phyloP scores from a whole-genome alignment of 441 rosid species.

The Breynia disticha region DNA sequence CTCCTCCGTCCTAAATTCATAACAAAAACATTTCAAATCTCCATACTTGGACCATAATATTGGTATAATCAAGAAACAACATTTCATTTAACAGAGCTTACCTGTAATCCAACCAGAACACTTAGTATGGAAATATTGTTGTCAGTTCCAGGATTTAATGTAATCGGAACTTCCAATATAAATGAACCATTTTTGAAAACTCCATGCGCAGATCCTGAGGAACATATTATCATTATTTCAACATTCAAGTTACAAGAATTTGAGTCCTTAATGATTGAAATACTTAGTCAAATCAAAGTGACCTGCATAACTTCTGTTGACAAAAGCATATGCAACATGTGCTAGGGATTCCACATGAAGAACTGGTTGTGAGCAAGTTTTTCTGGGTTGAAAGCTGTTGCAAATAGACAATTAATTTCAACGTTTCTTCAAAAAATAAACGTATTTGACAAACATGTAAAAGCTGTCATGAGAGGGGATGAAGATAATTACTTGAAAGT shows the following conservation, averaged over 20 bases:
- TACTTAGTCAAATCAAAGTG: too few species aligned
- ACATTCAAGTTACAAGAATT: neutral
- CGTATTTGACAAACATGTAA: neutral
- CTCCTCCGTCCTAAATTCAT: conserved; percentile 54
- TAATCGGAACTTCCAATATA: conserved; percentile 10
- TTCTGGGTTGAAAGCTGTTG: conserved; percentile 38
- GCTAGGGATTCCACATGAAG: conserved; percentile 49
- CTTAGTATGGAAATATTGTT: conserved; percentile 59
- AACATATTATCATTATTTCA: neutral
- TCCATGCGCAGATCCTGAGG: conserved; percentile 60
- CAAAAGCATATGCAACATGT: conserved; percentile 57
- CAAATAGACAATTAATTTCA: neutral
- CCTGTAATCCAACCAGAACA: conserved; percentile 69
- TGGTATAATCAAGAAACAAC: too few species aligned
- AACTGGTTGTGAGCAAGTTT: conserved; percentile 24
- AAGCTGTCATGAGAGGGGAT: neutral
- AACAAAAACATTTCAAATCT: neutral
- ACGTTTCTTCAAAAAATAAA: neutral
- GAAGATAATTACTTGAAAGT: conserved; percentile 33
- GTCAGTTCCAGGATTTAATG: conserved; percentile 30
- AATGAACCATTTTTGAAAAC: conserved; percentile 14
- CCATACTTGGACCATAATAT: neutral
- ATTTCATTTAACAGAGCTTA: conserved; percentile 15
- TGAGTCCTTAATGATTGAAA: neutral
- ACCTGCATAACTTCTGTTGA: conserved; percentile 44